Evolutionary conservation across 495 filamentous ascomycete species (phyloP).

Genomic region (Tuber indicum): DNA sequence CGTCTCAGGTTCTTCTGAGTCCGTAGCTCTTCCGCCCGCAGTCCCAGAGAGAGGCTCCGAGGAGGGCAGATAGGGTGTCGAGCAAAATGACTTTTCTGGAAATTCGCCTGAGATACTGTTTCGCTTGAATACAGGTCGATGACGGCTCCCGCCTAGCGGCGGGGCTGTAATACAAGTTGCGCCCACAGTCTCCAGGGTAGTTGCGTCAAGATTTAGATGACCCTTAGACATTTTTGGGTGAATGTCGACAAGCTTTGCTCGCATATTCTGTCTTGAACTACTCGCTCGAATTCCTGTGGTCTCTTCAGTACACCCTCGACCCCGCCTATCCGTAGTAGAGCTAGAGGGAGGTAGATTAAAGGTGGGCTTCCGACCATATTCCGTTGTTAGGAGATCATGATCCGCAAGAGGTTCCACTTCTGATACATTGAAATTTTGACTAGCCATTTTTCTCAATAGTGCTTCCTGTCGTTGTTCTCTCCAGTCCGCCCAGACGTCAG

Average conservation of each 20-base stretch:
- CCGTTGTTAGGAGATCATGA: neutral
- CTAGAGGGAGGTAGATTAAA: neutral
- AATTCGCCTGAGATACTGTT: neutral
- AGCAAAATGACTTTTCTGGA: neutral
- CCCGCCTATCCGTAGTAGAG: neutral
- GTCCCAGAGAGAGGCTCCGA: neutral
- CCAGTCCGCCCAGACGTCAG: slow-evolving; percentile 23
- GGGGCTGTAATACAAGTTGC: neutral
- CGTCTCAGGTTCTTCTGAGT: neutral
- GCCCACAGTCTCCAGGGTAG: neutral
- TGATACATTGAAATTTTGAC: neutral
- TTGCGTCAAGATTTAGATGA: neutral
- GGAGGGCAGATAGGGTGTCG: neutral
- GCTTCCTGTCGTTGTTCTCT: slow-evolving; percentile 9
- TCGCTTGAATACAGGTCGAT: neutral
- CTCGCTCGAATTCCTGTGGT: neutral
- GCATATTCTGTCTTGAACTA: neutral
- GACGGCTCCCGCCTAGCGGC: neutral
- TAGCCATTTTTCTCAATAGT: neutral
- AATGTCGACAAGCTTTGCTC: neutral
- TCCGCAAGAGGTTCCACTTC: neutral
- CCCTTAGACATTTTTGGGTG: neutral
- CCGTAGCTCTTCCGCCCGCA: neutral
- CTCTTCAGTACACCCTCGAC: neutral
- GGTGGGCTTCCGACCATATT: neutral